phyloP scores from a whole-genome alignment of 176 grass and related monocot genomes.

The Pontederia paniculata region DNA sequence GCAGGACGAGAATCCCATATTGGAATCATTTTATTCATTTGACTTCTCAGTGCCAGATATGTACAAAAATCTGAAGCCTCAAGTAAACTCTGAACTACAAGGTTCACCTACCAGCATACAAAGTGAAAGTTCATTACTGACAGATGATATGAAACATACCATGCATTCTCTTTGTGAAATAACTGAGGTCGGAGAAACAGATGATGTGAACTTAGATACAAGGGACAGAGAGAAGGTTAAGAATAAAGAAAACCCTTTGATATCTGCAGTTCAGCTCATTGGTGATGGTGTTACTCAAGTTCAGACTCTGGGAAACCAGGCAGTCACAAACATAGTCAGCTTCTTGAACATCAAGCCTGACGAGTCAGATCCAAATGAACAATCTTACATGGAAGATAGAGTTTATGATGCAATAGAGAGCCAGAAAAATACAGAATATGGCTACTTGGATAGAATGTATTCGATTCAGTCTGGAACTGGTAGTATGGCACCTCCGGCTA shows the following conservation, averaged over 20 bases:
- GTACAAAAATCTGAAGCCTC: conserved; percentile 27
- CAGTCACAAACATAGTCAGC: conserved; percentile 93
- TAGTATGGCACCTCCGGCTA: conserved; percentile 25
- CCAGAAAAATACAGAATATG: conserved; percentile 35
- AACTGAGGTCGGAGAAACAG: conserved; percentile 48
- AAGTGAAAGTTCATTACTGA: conserved; percentile 40
- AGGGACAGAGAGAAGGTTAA: conserved; percentile 34
- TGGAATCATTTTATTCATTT: conserved; percentile 37
- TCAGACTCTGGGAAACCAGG: conserved; percentile 89
- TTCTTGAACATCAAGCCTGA: conserved; percentile 93
- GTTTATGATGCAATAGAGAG: conserved; percentile 38
- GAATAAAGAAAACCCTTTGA: conserved; percentile 73
- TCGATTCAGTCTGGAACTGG: conserved; percentile 37
- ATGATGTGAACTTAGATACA: conserved; percentile 42
- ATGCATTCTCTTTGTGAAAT: conserved; percentile 55
- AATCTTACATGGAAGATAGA: conserved; percentile 25
- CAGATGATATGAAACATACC: conserved; percentile 47
- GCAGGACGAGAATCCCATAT: conserved; percentile 36
- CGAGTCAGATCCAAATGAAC: conserved; percentile 40
- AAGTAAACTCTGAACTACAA: conserved; percentile 28
- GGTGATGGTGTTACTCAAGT: conserved; percentile 98
- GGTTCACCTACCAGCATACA: conserved; percentile 32
- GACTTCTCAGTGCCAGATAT: conserved; percentile 46
- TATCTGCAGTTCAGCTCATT: conserved; percentile 91
- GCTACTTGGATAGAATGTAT: conserved; percentile 42